phyloP scores from a whole-genome alignment of 345 rosid genomes.

The Rhodomyrtus tomentosa region DNA sequence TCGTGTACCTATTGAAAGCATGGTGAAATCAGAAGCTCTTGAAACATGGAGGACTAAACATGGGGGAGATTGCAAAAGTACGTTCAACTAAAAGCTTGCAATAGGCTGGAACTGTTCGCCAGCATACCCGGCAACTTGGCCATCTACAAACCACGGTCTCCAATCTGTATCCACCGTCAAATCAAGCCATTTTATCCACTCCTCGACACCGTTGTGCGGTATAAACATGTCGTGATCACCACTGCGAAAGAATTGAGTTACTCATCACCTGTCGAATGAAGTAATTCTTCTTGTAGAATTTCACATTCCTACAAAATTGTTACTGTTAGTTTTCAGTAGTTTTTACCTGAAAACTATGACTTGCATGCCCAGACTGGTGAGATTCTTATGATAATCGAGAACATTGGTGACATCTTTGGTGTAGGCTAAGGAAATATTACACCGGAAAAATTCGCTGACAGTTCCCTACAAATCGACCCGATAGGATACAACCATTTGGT shows the following conservation, averaged over 20 bases:
- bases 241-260: neutral
- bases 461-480: constrained; percentile 8
- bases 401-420: neutral
- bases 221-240: constrained; percentile 27
- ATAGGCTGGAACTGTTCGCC: neutral
- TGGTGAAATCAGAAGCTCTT: neutral
- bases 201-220: constrained; percentile 11
- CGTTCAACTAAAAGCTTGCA: neutral
- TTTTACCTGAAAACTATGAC: constrained; percentile 11
- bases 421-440: constrained; percentile 12
- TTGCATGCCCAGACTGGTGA: constrained; percentile 6
- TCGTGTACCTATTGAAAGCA: constrained; percentile 1
- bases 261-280: neutral
- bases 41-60: neutral
- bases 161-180: constrained; percentile 6
- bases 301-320: neutral
- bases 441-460: constrained; percentile 4
- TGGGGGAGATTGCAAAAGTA: neutral
- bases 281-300: neutral
- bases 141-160: constrained; percentile 22
- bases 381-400: constrained; percentile 5
- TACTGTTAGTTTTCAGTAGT: neutral
- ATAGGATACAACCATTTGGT: neutral
- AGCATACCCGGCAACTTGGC: constrained; percentile 25
- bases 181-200: constrained; percentile 19